Conservation (phyloP, 345 rosid genomes). For the Nasturtium officinale region DNA sequence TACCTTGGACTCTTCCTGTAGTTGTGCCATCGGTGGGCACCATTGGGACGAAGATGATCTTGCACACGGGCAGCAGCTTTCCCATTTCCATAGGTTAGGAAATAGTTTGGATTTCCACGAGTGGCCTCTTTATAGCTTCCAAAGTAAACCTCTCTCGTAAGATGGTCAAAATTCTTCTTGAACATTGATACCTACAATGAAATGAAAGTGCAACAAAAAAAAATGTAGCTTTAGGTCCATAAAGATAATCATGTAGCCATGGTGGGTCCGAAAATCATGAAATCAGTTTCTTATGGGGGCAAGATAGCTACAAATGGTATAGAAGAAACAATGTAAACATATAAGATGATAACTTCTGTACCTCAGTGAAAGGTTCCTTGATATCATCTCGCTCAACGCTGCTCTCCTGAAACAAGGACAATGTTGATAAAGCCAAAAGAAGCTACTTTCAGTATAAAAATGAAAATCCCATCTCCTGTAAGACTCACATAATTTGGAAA, state of each 20-base stretch:
- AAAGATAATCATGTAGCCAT: conserved; percentile 1
- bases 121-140: conserved; percentile 83
- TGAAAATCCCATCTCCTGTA: neutral
- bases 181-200: conserved; percentile 82
- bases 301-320: conserved; percentile 1
- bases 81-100: conserved; percentile 94
- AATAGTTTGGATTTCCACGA: conserved; percentile 90
- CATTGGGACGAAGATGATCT: conserved; percentile 95
- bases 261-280: neutral
- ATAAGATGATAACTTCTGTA: conserved; percentile 27
- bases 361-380: conserved; percentile 93
- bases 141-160: conserved; percentile 81
- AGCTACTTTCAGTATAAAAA: neutral
- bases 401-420: conserved; percentile 71
- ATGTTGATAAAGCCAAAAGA: conserved; percentile 25
- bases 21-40: conserved; percentile 99
- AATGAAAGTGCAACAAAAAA: neutral
- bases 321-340: neutral
- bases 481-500: conserved; percentile 93
- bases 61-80: conserved; percentile 94
- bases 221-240: neutral
- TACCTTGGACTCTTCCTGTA: conserved; percentile 81
- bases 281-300: neutral
- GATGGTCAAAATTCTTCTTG: conserved; percentile 92
- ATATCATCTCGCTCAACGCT: conserved; percentile 86